Percentiles rank a stretch among this genome's conserved stretches.
phyloP scores from a whole-genome alignment of 768 basidiomycete genomes.

The Trametes punicea region DNA sequence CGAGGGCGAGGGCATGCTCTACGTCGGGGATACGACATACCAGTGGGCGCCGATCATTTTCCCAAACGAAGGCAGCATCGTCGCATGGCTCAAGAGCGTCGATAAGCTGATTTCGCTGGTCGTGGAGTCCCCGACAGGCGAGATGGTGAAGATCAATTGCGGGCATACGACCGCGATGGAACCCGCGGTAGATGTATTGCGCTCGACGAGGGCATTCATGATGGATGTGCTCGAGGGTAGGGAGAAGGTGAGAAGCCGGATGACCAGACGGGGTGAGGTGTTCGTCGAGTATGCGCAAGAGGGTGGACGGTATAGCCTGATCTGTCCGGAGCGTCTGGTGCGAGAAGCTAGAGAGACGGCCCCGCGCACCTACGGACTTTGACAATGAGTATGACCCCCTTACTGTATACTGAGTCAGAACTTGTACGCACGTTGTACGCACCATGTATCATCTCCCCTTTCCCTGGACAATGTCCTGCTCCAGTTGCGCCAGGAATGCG shows the following conservation, averaged over 20 bases:
- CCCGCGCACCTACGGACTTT: neutral
- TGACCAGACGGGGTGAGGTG: constrained; percentile 35
- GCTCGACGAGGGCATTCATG: constrained; percentile 43
- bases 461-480: constrained; percentile 51
- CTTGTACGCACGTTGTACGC: neutral
- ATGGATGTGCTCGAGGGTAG: constrained; percentile 42
- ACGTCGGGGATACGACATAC: constrained; percentile 56
- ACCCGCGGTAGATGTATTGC: constrained; percentile 46
- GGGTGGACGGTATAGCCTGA: constrained; percentile 41
- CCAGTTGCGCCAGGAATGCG: constrained; percentile 61
- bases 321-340: constrained; percentile 48
- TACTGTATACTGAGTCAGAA: neutral
- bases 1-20: constrained; percentile 46
- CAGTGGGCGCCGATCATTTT: constrained; percentile 56
- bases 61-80: constrained; percentile 50
- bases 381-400: neutral
- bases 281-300: constrained; percentile 44
- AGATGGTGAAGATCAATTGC: constrained; percentile 39
- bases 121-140: neutral
- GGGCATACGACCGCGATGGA: constrained; percentile 47
- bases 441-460: constrained; percentile 17
- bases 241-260: constrained; percentile 35
- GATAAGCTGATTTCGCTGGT: constrained; percentile 44
- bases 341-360: constrained; percentile 31
- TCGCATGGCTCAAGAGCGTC: constrained; percentile 45